A percentile compares a stretch with the other conserved stretches of the same genome.
These are phyloP conservation scores for Arthrocladium fulminans DNA, from an alignment of 2,329 filamentous ascomycete genomes.

Conservation along the genomic window DNA sequence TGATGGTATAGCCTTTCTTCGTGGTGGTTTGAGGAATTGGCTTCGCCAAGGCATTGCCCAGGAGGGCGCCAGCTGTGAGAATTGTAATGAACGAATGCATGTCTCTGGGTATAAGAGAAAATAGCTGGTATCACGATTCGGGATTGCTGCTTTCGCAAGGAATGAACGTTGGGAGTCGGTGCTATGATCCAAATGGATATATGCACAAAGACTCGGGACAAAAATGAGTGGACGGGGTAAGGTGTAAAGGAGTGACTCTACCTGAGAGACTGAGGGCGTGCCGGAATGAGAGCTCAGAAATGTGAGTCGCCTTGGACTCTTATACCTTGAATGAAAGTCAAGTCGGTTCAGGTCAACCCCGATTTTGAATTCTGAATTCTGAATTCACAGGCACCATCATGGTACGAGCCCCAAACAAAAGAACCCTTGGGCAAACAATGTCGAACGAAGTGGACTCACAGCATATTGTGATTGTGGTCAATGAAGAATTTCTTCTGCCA, in stretches of 20 bases:
- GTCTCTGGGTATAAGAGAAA: conserved; percentile 8
- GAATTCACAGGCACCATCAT: background rate
- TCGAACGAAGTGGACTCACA: background rate
- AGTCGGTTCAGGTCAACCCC: background rate
- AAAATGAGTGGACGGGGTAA: background rate
- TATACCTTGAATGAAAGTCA: conserved; percentile 11
- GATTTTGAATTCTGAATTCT: conserved; percentile 1
- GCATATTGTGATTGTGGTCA: background rate
- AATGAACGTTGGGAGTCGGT: background rate
- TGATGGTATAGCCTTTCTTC: conserved; percentile 20
- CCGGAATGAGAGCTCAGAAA: background rate
- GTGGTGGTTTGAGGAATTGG: conserved; percentile 13
- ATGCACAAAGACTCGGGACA: background rate
- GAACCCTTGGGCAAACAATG: background rate
- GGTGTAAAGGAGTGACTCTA: conserved; percentile 14
- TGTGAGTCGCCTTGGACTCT: conserved; percentile 6
- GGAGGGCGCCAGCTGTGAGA: conserved; percentile 14
- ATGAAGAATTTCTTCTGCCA: background rate
- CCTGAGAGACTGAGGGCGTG: background rate
- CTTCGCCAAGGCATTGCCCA: conserved; percentile 12
- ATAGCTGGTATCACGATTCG: background rate
- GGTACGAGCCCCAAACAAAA: background rate
- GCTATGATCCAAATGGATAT: background rate
- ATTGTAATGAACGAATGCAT: conserved; percentile 18
- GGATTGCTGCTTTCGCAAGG: background rate